phyloP scores from a whole-genome alignment of 176 grass and related monocot genomes.

The Zea mays region Zm-B73-REFERENCE-NAM-5.0 NC_050096.1:281892501-281893000 shows the following conservation, averaged over 20 bases:
- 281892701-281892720: slow-evolving; percentile 88
- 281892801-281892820: slow-evolving; percentile 79
- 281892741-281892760: slow-evolving; percentile 80
- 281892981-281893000: slow-evolving; percentile 58
- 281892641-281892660: slow-evolving; percentile 69
- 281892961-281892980: slow-evolving; percentile 64
- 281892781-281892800: slow-evolving; percentile 89
- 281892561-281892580: slow-evolving; percentile 96
- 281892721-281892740: slow-evolving; percentile 70
- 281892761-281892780: slow-evolving; percentile 79
- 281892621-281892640: slow-evolving; percentile 89
- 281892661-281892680: slow-evolving; percentile 86
- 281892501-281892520: slow-evolving; percentile 71
- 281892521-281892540: slow-evolving; percentile 94
- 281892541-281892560: slow-evolving; percentile 96
- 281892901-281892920: slow-evolving; percentile 88
- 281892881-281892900: slow-evolving; percentile 88
- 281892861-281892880: slow-evolving; percentile 92
- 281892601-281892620: slow-evolving; percentile 91
- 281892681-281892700: slow-evolving; percentile 79
- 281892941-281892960: slow-evolving; percentile 89
- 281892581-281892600: slow-evolving; percentile 81
- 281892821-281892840: slow-evolving; percentile 79
- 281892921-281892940: slow-evolving; percentile 94
- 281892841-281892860: slow-evolving; percentile 82